These are phyloP conservation scores for Boletus huronensis DNA, from an alignment of 768 basidiomycete genomes.

Conservation along the genomic window DNA sequence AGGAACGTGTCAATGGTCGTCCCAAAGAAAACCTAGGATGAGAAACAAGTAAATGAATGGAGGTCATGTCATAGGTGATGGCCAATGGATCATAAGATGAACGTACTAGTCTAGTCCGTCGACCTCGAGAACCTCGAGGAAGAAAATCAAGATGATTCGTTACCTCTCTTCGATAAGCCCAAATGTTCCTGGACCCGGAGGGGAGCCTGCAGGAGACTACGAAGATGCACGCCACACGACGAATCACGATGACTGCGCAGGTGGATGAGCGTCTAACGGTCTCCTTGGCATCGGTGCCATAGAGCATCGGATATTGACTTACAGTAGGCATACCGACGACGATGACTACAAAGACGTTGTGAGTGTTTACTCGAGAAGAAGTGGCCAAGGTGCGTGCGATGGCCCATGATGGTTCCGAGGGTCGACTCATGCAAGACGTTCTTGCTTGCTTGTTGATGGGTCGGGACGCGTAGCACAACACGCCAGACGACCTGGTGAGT, in stretches of 20 bases:
- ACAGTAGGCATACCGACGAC: background rate
- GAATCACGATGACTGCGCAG: background rate
- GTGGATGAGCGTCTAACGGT: background rate
- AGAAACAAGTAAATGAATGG: constrained; percentile 1
- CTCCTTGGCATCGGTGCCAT: too few relatives aligned
- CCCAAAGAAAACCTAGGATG: constrained; percentile 5
- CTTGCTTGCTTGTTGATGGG: background rate
- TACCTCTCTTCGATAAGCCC: constrained; percentile 10
- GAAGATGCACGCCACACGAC: background rate
- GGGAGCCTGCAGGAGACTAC: too few relatives aligned
- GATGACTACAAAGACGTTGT: constrained; percentile 8
- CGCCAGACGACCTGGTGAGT: constrained; percentile 64
- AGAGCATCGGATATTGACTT: background rate
- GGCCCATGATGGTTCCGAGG: background rate
- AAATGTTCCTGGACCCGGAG: too few relatives aligned
- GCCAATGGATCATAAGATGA: constrained; percentile 16
- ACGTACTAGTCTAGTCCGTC: constrained; percentile 13
- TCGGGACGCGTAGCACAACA: constrained; percentile 61
- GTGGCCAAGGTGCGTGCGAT: constrained; percentile 54
- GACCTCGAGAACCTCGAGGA: constrained; percentile 10
- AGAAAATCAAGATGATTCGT: constrained; percentile 16
- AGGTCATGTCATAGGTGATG: background rate
- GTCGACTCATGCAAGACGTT: background rate
- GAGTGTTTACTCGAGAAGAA: constrained; percentile 59
- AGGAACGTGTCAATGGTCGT: constrained; percentile 5